phyloP scores from a whole-genome alignment of 1,284 basidiomycete species.

The Austropuccinia psidii region DNA sequence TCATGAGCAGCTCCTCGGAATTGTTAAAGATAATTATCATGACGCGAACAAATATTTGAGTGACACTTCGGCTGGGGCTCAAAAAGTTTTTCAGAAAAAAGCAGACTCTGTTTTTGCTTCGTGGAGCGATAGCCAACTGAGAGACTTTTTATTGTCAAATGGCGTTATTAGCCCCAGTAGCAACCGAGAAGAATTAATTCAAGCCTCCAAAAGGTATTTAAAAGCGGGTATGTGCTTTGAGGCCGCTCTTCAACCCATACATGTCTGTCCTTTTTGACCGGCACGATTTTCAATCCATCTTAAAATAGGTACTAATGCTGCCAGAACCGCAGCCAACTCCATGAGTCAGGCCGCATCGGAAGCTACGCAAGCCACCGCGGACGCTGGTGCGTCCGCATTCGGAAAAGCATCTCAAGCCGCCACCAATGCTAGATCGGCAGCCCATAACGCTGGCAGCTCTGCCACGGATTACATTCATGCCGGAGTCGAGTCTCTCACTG shows the following conservation, averaged over 20 bases:
- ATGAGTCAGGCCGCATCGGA: constrained; percentile 9
- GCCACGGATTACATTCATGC: not conserved
- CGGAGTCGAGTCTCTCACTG: constrained; percentile 7
- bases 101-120: constrained; percentile 50
- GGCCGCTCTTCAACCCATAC: not conserved
- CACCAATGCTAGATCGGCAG: not conserved
- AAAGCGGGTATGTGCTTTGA: constrained; percentile 2
- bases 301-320: constrained; percentile 32
- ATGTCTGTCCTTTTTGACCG: not conserved
- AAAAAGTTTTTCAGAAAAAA: constrained; percentile 58
- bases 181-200: constrained; percentile 68
- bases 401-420: not conserved
- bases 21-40: constrained; percentile 62
- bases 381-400: not conserved
- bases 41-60: constrained; percentile 55
- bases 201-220: constrained; percentile 46
- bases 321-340: constrained; percentile 6
- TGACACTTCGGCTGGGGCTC: constrained; percentile 59
- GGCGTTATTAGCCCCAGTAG: constrained; percentile 73
- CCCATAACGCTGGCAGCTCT: not conserved
- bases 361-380: not conserved
- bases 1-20: constrained; percentile 43
- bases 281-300: not conserved
- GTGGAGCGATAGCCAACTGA: constrained; percentile 73
- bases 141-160: constrained; percentile 75